Evolutionary conservation across 495 filamentous ascomycete genomes (phyloP).

Genomic region (Cercophora sp.): DNA sequence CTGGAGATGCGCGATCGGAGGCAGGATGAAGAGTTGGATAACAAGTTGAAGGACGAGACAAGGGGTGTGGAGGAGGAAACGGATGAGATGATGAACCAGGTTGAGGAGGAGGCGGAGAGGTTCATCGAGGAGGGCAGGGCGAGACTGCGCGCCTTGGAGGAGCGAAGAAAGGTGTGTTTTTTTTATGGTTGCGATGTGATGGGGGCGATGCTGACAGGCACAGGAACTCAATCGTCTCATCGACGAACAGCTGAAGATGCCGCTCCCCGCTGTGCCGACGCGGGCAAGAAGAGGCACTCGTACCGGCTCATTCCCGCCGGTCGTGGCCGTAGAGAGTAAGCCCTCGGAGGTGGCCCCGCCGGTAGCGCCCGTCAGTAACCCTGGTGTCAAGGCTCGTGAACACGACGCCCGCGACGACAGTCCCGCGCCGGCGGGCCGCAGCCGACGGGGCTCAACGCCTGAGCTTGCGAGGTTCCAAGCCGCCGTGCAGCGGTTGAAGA

Average conservation of each 20-base stretch:
- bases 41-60: conserved; percentile 17
- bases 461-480: no score
- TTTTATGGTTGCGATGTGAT: no score
- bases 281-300: conserved; percentile 15
- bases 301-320: conserved; percentile 1
- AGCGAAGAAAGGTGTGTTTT: conserved; percentile 26
- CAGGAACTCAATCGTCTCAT: conserved; percentile 36
- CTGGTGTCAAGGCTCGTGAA: conserved; percentile 16
- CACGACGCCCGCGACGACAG: not conserved
- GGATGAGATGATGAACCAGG: conserved; percentile 22
- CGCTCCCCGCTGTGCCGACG: conserved; percentile 14
- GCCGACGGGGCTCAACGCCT: not conserved
- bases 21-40: conserved; percentile 24
- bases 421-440: not conserved
- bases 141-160: conserved; percentile 28
- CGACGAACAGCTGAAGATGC: conserved; percentile 30
- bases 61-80: conserved; percentile 28
- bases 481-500: no score
- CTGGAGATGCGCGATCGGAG: conserved; percentile 13
- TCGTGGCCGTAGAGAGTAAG: conserved; percentile 17
- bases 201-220: not conserved
- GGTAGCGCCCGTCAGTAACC: conserved; percentile 5
- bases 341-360: conserved; percentile 1
- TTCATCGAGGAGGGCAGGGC: conserved; percentile 22
- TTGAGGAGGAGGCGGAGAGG: conserved; percentile 27